These are phyloP conservation scores for Cercospora sp. DNA, from an alignment of 2,329 filamentous ascomycete species.

Conservation along the genomic window DNA sequence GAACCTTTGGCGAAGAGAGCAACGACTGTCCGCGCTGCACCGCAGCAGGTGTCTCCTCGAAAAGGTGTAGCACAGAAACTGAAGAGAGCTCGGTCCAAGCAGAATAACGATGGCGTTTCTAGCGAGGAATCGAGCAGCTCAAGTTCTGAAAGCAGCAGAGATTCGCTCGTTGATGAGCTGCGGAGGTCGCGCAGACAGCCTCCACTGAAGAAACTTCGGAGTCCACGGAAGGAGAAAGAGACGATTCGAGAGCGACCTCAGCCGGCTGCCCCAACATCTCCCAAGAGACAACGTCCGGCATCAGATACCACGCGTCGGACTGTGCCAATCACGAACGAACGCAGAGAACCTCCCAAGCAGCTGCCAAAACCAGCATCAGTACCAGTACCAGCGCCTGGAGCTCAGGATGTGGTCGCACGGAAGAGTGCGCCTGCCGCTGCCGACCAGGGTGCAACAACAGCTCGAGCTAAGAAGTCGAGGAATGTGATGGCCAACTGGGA, in stretches of 20 bases:
- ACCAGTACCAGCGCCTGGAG: too few species aligned
- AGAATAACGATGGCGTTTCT: slow-evolving; percentile 7
- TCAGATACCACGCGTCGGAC: not conserved
- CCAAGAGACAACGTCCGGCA: not conserved
- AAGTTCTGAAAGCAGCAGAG: slow-evolving; percentile 1
- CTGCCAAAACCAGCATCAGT: too few species aligned
- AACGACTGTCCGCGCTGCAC: not conserved
- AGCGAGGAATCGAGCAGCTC: slow-evolving; percentile 13
- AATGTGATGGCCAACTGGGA: slow-evolving; percentile 24
- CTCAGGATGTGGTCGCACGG: slow-evolving; percentile 14
- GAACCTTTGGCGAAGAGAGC: slow-evolving; percentile 4
- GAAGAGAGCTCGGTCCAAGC: slow-evolving; percentile 3
- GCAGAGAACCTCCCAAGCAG: not conserved
- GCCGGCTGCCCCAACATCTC: not conserved
- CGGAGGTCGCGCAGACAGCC: not conserved
- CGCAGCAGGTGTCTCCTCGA: slow-evolving; percentile 10
- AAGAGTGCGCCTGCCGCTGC: slow-evolving; percentile 19
- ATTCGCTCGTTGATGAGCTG: slow-evolving; percentile 21
- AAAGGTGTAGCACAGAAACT: slow-evolving; percentile 31
- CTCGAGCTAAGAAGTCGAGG: slow-evolving; percentile 14
- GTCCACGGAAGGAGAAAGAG: not conserved
- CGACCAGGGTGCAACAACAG: not conserved
- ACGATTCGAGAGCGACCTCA: not conserved
- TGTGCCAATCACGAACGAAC: not conserved
- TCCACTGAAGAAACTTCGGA: not conserved